These are phyloP conservation scores for Apophysomyces variabilis DNA, from an alignment of 371 early-diverging fungal species.

Conservation along the genomic window DNA sequence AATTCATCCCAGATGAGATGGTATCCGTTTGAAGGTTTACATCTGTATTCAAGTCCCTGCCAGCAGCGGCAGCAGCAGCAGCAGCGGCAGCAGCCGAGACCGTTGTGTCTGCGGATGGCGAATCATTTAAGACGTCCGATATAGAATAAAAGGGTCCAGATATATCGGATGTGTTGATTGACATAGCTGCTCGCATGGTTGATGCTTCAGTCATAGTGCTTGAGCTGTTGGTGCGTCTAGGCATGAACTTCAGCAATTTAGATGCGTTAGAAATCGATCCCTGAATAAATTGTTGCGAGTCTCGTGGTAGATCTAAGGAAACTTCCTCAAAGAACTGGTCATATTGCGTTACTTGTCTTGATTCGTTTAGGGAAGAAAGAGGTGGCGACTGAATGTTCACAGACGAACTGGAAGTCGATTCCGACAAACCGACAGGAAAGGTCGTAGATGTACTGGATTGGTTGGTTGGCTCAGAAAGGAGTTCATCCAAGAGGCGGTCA, in stretches of 20 bases:
- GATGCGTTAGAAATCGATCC: constrained; percentile 19
- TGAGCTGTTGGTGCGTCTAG: constrained; percentile 26
- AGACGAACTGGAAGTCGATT: constrained; percentile 9
- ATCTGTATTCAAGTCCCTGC: constrained; percentile 12
- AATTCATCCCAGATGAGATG: neutral
- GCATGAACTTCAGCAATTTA: constrained; percentile 46
- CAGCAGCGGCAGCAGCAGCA: constrained; percentile 25
- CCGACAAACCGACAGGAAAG: neutral
- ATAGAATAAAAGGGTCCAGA: constrained; percentile 57
- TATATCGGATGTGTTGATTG: constrained; percentile 37
- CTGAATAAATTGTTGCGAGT: constrained; percentile 9
- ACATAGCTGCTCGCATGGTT: constrained; percentile 9
- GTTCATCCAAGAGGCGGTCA: constrained; percentile 38
- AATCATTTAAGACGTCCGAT: constrained; percentile 50
- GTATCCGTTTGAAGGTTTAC: neutral
- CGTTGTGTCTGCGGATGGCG: constrained; percentile 18
- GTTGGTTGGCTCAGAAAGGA: constrained; percentile 17
- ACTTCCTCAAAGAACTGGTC: constrained; percentile 62
- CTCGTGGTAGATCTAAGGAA: constrained; percentile 52
- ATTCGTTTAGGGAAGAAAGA: constrained; percentile 1
- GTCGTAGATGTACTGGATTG: neutral
- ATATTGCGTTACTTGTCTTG: constrained; percentile 34
- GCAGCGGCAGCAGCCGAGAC: constrained; percentile 24
- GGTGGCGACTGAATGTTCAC: constrained; percentile 13
- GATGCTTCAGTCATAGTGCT: constrained; percentile 4